Evolutionary conservation across 2,329 filamentous ascomycete species (phyloP), one percentile per base, ranked within the genome.

Genomic region (Arthrocladium fulminans): DNA sequence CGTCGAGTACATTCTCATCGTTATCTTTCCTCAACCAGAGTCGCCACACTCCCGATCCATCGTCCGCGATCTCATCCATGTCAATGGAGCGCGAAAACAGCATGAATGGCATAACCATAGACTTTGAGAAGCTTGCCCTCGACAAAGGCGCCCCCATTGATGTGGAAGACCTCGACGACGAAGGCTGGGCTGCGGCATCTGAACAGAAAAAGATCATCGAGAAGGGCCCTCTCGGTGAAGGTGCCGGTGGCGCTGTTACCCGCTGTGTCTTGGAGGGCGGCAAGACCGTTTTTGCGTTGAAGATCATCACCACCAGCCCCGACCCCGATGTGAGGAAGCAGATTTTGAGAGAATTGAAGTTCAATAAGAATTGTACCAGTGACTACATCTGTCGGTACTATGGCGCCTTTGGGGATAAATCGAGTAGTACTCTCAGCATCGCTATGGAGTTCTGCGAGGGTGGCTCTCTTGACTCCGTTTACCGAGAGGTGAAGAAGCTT

Each of bases 391-490:
- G 92, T 69, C 82, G 85, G 54, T 98, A 98, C 70, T 98, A 96
- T 61, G 92, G 92, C 54, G 90, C 90, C 34, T 98, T 97, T 65
- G 87, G 94, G 64, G 90, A 98, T 63, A 86, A 92, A 50, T 84
- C 88, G n/a, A 94, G 88, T 8, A 88, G 89, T 44, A 97, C 90
- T 41, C 97, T 98, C 57, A 95, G 88, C 41, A 98, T 98, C 62
- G 89, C 88, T 49, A 98, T 98, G 92, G 92, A 98, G 65, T 97
- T 94, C 61, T 98, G 92, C 64, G 92, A 97, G 68, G 92, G 92
- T 50, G 92, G 92, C 46, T 95, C 88, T 40, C 77, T 98, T 17
- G 89, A 98, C 70, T 92, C 87, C 63, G 92, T 98, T 56, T 98
- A 98, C 73, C 87, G 87, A 57, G 92, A 98, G 68, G 89, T 98